These are phyloP conservation scores for Paxillus involutus DNA, from an alignment of 768 basidiomycete genomes.

Conservation along the genomic window DNA sequence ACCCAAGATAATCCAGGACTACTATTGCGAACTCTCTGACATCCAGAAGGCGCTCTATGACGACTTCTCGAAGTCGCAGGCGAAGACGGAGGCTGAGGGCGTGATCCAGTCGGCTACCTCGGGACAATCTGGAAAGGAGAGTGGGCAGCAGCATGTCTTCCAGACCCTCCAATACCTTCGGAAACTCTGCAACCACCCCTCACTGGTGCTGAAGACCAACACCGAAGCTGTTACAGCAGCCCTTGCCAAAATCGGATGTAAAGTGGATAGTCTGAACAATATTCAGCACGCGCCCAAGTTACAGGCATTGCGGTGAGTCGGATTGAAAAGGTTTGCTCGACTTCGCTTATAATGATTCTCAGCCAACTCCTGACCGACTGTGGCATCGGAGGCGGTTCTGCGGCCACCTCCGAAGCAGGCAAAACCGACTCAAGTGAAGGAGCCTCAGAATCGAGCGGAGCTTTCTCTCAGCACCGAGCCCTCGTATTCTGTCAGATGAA, in stretches of 20 bases:
- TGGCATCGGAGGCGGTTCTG: constrained; percentile 71
- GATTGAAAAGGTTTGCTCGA: background rate
- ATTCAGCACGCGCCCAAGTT: constrained; percentile 94
- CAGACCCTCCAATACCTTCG: constrained; percentile 95
- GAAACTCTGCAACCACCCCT: constrained; percentile 97
- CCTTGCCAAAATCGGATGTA: constrained; percentile 53
- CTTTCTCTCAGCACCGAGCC: constrained; percentile 94
- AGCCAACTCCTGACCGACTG: constrained; percentile 95
- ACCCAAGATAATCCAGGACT: constrained; percentile 99
- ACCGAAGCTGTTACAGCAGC: constrained; percentile 55
- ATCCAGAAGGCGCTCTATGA: constrained; percentile 94
- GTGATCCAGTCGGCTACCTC: constrained; percentile 51
- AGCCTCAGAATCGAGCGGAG: constrained; percentile 46
- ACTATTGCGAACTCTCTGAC: constrained; percentile 96
- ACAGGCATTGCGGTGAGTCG: constrained; percentile 78
- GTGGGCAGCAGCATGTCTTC: constrained; percentile 86
- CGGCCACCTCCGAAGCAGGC: constrained; percentile 46
- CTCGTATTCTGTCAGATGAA: constrained; percentile 99
- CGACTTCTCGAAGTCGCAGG: constrained; percentile 83
- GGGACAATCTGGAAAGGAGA: constrained; percentile 34
- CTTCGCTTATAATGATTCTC: constrained; percentile 6
- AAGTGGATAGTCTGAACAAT: constrained; percentile 57
- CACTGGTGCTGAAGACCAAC: constrained; percentile 80
- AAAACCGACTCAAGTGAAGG: constrained; percentile 71
- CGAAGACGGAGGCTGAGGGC: constrained; percentile 60